Evolutionary conservation across 495 filamentous ascomycete genomes (phyloP).

Genomic region (Barbatosphaeria neglecta): DNA sequence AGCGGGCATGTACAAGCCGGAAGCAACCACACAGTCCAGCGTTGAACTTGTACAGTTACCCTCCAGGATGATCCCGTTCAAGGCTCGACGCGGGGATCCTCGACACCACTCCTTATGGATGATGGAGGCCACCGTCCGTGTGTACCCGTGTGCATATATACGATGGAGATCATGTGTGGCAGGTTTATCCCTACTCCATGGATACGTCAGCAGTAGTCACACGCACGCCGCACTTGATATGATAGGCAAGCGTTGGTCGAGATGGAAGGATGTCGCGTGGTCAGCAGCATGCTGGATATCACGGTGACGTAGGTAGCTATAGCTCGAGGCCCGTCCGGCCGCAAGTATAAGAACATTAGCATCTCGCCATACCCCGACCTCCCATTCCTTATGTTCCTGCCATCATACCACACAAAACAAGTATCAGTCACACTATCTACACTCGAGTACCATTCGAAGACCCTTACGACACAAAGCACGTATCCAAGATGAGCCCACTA

Average conservation of each 20-base stretch:
- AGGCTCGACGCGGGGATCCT: not conserved
- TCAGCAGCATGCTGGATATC: not conserved
- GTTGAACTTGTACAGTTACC: not conserved
- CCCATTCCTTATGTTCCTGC: not conserved
- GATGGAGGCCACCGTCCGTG: not conserved
- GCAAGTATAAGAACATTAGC: not conserved
- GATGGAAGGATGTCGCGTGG: not conserved
- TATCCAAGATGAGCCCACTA: not conserved
- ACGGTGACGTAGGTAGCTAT: not conserved
- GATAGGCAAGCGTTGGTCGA: no score
- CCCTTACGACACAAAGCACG: no score
- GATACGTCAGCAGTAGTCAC: no score
- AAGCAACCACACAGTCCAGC: not conserved
- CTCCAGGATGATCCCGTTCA: not conserved
- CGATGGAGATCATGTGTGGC: not conserved
- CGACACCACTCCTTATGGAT: not conserved
- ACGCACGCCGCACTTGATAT: no score
- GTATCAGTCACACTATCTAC: not conserved
- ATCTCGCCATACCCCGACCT: not conserved
- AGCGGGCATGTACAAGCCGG: no score
- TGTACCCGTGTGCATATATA: not conserved
- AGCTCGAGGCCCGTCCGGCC: not conserved
- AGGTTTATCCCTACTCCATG: no score
- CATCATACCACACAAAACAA: not conserved
- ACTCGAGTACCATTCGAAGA: no score